A percentile compares a stretch with the other conserved stretches of the same genome.
Conservation (phyloP, 78 protist species). For the Anaeramoeba flamelloides region DNA sequence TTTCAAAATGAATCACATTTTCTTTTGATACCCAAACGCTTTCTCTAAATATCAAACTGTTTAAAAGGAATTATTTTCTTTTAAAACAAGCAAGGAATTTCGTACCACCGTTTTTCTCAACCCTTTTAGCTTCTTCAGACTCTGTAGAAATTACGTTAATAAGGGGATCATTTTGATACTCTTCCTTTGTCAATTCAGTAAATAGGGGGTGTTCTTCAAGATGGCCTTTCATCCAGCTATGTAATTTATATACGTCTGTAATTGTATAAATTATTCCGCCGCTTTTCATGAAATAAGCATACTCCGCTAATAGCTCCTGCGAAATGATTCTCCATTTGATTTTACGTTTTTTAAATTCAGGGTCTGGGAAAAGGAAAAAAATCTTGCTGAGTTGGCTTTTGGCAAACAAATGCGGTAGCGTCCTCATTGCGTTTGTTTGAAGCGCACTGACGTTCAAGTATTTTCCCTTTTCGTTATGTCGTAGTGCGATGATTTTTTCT, state of each 20-base stretch:
- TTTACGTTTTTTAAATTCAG: slow-evolving; percentile 73
- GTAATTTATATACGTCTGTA: slow-evolving; percentile 70
- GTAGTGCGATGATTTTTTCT: too few species aligned
- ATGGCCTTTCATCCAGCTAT: slow-evolving; percentile 65
- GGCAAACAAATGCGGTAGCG: slow-evolving; percentile 55
- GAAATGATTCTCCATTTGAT: slow-evolving; percentile 64
- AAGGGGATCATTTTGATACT: neutral
- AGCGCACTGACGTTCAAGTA: slow-evolving; percentile 53
- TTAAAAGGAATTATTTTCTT: too few species aligned
- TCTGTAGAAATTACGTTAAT: too few species aligned
- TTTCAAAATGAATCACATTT: too few species aligned
- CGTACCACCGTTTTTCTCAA: too few species aligned
- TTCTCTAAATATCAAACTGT: too few species aligned
- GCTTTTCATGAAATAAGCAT: slow-evolving; percentile 48
- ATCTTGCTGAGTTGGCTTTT: slow-evolving; percentile 59
- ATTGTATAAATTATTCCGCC: slow-evolving; percentile 69
- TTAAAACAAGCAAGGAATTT: too few species aligned
- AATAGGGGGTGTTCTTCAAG: slow-evolving; percentile 63
- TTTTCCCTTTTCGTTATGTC: too few species aligned
- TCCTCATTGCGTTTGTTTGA: slow-evolving; percentile 72
- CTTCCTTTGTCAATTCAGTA: neutral
- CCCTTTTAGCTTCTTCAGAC: too few species aligned
- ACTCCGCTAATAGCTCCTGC: slow-evolving; percentile 51
- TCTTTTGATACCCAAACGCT: too few species aligned
- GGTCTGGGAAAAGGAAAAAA: slow-evolving; percentile 84